These are phyloP conservation scores for Tolypocladium nubicola DNA, from an alignment of 2,329 filamentous ascomycete genomes.

Conservation along the genomic window DNA sequence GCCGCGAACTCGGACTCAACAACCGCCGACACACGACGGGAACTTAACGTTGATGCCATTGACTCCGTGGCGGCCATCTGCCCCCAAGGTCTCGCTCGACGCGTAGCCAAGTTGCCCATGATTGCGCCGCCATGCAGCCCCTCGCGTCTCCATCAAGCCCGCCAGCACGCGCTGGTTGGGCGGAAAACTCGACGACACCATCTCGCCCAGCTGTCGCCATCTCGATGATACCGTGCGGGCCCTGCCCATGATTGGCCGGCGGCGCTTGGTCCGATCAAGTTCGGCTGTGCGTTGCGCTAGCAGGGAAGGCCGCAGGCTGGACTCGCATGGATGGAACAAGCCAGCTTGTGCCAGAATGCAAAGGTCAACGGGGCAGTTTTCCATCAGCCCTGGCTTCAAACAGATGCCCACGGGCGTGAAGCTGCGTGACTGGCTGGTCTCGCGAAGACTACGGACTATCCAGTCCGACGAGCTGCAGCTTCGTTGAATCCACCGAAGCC, in stretches of 20 bases:
- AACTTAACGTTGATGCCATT: too few relatives aligned
- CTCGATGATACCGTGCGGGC: background rate
- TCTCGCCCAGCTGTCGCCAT: background rate
- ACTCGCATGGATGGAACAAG: background rate
- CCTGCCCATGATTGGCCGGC: background rate
- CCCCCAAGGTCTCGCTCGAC: background rate
- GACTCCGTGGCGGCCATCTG: background rate
- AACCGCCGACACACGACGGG: too few relatives aligned
- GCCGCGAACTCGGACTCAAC: background rate
- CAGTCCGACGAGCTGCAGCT: background rate
- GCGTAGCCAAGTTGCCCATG: background rate
- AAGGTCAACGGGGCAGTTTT: background rate
- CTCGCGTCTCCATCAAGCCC: background rate
- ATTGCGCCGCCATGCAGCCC: background rate
- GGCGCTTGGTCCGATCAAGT: background rate
- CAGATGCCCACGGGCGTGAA: background rate
- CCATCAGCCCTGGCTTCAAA: background rate
- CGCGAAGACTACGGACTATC: background rate
- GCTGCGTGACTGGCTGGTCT: background rate
- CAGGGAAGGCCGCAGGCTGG: background rate
- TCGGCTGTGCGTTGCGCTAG: background rate
- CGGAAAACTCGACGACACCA: background rate
- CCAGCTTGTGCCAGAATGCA: background rate
- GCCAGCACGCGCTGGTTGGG: background rate
- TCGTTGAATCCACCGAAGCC: background rate